phyloP scores from a whole-genome alignment of 129 eudicot species.

The Tagetes patula region DNA sequence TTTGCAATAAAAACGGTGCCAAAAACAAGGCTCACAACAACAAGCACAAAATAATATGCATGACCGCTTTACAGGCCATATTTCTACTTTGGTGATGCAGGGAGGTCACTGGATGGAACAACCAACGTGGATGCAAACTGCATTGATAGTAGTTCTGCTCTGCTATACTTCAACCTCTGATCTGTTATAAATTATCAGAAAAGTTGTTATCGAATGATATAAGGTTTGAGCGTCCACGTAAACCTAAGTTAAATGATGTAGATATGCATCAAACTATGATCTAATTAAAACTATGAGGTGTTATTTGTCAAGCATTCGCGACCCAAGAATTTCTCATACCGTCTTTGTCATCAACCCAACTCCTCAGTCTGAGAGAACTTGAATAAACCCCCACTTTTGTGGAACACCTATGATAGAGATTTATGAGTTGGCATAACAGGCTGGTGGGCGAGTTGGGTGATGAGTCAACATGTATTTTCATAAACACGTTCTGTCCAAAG shows the following conservation, averaged over 20 bases:
- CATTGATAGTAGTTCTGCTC: conserved; percentile 71
- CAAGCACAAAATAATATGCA: neutral
- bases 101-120: conserved; percentile 28
- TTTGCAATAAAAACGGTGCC: neutral
- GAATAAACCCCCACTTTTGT: neutral
- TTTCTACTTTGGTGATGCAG: conserved; percentile 30
- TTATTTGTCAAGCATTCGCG: neutral
- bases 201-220: neutral
- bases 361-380: neutral
- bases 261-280: neutral
- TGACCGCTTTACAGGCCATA: neutral
- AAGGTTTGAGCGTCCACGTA: neutral
- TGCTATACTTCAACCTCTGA: conserved; percentile 79
- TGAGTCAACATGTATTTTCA: neutral
- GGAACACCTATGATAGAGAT: neutral
- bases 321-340: neutral
- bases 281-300: neutral
- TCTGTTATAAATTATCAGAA: conserved; percentile 40
- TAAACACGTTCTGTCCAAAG: neutral
- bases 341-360: neutral
- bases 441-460: neutral
- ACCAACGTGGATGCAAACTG: conserved; percentile 47
- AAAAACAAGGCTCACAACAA: neutral
- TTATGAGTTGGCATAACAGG: neutral
- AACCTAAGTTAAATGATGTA: conserved; percentile 4